Percentiles rank a stretch among this genome's conserved stretches.
Evolutionary conservation across 2,329 filamentous ascomycete species (phyloP).

Genomic region (Botrytis fabae): DNA sequence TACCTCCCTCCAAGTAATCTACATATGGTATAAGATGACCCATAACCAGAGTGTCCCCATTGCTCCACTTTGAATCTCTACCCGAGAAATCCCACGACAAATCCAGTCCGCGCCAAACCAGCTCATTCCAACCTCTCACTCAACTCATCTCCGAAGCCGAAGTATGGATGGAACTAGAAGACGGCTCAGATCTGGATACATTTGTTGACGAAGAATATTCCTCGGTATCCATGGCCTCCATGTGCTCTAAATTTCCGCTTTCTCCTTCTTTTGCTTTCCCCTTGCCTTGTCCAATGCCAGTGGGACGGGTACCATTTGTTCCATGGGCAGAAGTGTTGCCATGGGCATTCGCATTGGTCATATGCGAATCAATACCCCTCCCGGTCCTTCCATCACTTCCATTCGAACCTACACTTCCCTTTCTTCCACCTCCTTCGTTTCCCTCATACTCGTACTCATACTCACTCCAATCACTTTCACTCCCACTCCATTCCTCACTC

Average conservation of each 20-base stretch:
- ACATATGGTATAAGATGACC: neutral
- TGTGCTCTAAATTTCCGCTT: slow-evolving; percentile 17
- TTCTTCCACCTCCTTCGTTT: neutral
- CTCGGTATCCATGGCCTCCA: slow-evolving; percentile 26
- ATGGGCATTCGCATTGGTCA: slow-evolving; percentile 25
- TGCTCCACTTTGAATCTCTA: neutral
- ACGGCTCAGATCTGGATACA: slow-evolving; percentile 32
- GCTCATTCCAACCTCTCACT: neutral
- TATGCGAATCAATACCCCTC: neutral
- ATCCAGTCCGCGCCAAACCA: neutral
- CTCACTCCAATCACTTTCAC: slow-evolving; percentile 21
- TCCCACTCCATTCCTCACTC: slow-evolving; percentile 33
- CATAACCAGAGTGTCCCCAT: neutral
- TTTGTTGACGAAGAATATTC: slow-evolving; percentile 30
- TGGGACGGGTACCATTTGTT: slow-evolving; percentile 1
- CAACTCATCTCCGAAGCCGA: slow-evolving; percentile 29
- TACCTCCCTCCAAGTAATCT: neutral
- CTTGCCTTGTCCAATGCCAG: slow-evolving; percentile 28
- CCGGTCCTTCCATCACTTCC: neutral
- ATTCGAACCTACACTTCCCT: neutral
- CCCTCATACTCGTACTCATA: neutral
- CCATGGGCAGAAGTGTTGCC: slow-evolving; percentile 26
- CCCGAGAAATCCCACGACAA: neutral
- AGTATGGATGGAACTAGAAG: slow-evolving; percentile 34
- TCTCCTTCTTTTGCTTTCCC: slow-evolving; percentile 19